These are phyloP conservation scores for Schizosaccharomyces lindneri DNA, from an alignment of 805 yeast species.

Conservation along the genomic window DNA sequence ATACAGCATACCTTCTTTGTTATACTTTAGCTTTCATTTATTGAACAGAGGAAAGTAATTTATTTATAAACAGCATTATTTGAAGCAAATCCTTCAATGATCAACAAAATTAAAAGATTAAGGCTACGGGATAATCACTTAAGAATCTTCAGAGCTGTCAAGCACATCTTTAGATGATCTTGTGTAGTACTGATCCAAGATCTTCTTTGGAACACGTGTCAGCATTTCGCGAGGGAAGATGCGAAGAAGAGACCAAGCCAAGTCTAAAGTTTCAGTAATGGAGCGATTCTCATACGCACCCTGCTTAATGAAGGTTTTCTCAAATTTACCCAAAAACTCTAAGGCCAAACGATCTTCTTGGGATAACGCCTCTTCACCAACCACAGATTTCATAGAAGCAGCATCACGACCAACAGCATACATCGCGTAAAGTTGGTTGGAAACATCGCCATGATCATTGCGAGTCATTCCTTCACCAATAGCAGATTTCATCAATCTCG, in stretches of 20 bases:
- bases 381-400: conserved; percentile 99
- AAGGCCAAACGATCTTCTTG: conserved; percentile 91
- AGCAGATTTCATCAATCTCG: conserved; percentile 97
- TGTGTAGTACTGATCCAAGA: conserved; percentile 65
- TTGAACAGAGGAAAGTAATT: neutral
- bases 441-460: conserved; percentile 97
- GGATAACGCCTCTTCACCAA: conserved; percentile 97
- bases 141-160: conserved; percentile 12
- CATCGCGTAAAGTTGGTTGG: conserved; percentile 94
- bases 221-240: conserved; percentile 97
- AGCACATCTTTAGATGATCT: conserved; percentile 19
- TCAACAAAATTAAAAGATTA: neutral
- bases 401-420: conserved; percentile 99
- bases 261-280: conserved; percentile 82
- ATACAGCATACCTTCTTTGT: too few relatives aligned
- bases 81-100: neutral
- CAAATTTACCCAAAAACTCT: conserved; percentile 94
- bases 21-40: neutral
- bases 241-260: conserved; percentile 94
- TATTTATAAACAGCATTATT: neutral
- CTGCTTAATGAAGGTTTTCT: conserved; percentile 80
- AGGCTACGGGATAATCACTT: neutral
- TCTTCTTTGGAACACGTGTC: conserved; percentile 95
- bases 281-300: conserved; percentile 94
- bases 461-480: conserved; percentile 99